Base-by-base conservation (phyloP, 1,139 yeast species). In the Citeromyces hawaiiensis region DNA sequence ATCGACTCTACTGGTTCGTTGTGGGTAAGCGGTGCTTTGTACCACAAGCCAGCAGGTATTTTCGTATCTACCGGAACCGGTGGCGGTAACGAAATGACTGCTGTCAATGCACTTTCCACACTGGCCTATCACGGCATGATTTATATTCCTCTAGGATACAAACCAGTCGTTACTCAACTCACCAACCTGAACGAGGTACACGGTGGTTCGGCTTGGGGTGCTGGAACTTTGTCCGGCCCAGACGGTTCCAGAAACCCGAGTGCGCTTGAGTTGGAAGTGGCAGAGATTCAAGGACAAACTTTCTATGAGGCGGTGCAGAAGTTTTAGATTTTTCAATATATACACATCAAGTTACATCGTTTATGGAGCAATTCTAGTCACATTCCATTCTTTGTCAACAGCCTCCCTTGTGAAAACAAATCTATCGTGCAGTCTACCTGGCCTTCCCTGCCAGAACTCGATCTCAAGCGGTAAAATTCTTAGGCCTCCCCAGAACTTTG, bases 391-490 rank as follows among this genome's bases (percentile, higher is more conserved):
- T 2, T 58, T 66, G 13, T 59, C 61, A 14, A 61, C 51, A 7
- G 48, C 49, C 9, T 71, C 75, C 53, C 93, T 69, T 47, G 72
- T 70, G 59, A 70, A 91, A n/a, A 77, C 72, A 42, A 87, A 66
- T 52, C 98, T 72, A 59, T 91, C 99, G 57, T 91, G 98, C 43
- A 88, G 67, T 57, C 99, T 72, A 53, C 85, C 82, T 44, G 74
- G 70, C 45, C 98, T 75, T 14, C 98, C 98, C 61, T 91, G 97
- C 96, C 97, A 91, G 55, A 91, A 91, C 61, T 91, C 98, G 49
- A 91, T 72, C 54, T 86, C 95, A 41, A 83, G 63, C 2, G 99
- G 98, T 36, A 81, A 76, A 25, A 91, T 70, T 52, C 95, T 69
- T 40, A 91, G 59, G 2, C 98, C 98, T 39, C 98, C 98, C 98